phyloP scores from a whole-genome alignment of 352 stramenopile species.

The Globisporangium cylindrosporum region DNA sequence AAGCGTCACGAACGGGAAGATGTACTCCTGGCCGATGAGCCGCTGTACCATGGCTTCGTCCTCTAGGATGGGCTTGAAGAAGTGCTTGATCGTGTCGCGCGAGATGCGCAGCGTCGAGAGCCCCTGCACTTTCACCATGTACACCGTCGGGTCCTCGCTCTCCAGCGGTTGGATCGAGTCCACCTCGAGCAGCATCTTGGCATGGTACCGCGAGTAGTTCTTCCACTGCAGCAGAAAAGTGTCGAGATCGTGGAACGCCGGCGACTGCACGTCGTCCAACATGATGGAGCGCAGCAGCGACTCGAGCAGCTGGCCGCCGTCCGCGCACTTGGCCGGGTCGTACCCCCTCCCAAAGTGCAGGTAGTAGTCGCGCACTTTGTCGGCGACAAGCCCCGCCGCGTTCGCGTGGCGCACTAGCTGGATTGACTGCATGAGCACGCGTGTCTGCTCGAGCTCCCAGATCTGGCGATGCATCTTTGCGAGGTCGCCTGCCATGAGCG shows the following conservation, averaged over 20 bases:
- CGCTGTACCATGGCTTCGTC: conserved; percentile 63
- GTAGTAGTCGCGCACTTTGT: conserved; percentile 53
- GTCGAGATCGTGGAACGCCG: conserved; percentile 45
- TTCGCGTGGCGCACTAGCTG: conserved; percentile 44
- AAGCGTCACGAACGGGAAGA: conserved; percentile 47
- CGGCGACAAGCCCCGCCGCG: conserved; percentile 29
- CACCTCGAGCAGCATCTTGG: conserved; percentile 33
- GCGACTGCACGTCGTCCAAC: conserved; percentile 46
- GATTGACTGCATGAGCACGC: conserved; percentile 40
- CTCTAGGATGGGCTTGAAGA: conserved; percentile 52
- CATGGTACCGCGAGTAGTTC: conserved; percentile 66
- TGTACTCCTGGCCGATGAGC: conserved; percentile 57
- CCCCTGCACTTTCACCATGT: conserved; percentile 42
- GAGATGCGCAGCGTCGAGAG: conserved; percentile 52
- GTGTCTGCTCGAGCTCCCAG: conserved; percentile 39
- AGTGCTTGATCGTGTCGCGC: conserved; percentile 57
- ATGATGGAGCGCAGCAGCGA: conserved; percentile 44
- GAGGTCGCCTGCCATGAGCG: conserved; percentile 29
- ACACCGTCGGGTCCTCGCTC: conserved; percentile 28
- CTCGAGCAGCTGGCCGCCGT: conserved; percentile 27
- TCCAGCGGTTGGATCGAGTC: conserved; percentile 36
- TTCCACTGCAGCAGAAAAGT: conserved; percentile 52
- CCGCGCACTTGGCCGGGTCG: conserved; percentile 24
- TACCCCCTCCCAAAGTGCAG: conserved; percentile 42
- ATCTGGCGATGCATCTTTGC: conserved; percentile 37